Conservation (phyloP, 2,329 filamentous ascomycete genomes). For the Nannizziopsis arthrosporioides region DNA sequence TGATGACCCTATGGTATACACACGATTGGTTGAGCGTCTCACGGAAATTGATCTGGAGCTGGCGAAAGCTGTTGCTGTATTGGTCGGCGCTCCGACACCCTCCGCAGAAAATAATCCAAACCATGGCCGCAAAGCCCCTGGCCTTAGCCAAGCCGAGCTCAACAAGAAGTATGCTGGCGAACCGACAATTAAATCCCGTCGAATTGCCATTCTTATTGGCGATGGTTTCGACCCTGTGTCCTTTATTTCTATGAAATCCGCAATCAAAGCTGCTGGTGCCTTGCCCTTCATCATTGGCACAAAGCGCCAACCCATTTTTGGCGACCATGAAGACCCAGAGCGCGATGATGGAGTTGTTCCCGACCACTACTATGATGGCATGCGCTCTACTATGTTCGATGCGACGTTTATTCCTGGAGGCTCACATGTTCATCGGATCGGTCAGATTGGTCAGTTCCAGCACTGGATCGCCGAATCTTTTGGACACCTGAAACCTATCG, state of each 20-base stretch:
- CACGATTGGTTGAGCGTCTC: slow-evolving; percentile 55
- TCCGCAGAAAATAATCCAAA: slow-evolving; percentile 45
- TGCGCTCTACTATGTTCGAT: slow-evolving; percentile 66
- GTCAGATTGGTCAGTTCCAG: slow-evolving; percentile 57
- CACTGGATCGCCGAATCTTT: slow-evolving; percentile 74
- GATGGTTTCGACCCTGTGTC: slow-evolving; percentile 41
- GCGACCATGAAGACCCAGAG: slow-evolving; percentile 42
- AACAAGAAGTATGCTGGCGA: slow-evolving; percentile 54
- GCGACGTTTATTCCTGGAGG: slow-evolving; percentile 60
- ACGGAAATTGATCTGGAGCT: slow-evolving; percentile 61
- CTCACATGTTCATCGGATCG: slow-evolving; percentile 46
- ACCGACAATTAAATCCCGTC: slow-evolving; percentile 55
- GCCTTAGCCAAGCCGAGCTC: slow-evolving; percentile 62
- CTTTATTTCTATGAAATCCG: slow-evolving; percentile 53
- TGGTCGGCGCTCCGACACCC: slow-evolving; percentile 52
- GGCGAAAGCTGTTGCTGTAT: slow-evolving; percentile 55
- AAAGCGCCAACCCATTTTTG: slow-evolving; percentile 53
- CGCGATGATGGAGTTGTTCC: slow-evolving; percentile 39
- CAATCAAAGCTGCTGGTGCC: slow-evolving; percentile 50
- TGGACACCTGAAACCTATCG: slow-evolving; percentile 69
- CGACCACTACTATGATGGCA: slow-evolving; percentile 67
- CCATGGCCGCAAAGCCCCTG: slow-evolving; percentile 55
- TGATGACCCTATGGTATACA: slow-evolving; percentile 65
- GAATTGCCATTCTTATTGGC: slow-evolving; percentile 45
- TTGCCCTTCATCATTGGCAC: slow-evolving; percentile 59